phyloP scores from a whole-genome alignment of 78 protist species.

The Polysphondylium violaceum region DNA sequence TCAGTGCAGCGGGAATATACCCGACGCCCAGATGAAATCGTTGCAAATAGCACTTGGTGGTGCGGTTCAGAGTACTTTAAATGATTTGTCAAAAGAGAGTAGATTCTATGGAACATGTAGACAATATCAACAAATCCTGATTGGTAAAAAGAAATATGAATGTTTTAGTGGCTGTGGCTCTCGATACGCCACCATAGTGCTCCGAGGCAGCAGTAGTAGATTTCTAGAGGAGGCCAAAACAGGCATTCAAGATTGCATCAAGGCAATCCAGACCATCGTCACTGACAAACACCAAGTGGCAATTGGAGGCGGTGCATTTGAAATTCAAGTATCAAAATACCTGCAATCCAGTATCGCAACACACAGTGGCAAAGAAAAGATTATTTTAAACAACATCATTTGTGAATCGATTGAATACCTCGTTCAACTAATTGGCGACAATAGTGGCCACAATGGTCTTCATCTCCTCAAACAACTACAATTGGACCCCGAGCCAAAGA shows the following conservation, averaged over 20 bases:
- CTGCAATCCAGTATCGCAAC: not conserved
- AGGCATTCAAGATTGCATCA: slow-evolving; percentile 14
- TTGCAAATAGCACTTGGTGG: slow-evolving; percentile 34
- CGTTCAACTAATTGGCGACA: not conserved
- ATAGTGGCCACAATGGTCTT: slow-evolving; percentile 9
- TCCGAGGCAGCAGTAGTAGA: not conserved
- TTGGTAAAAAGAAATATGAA: slow-evolving; percentile 34
- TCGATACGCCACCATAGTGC: slow-evolving; percentile 3
- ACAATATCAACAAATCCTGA: slow-evolving; percentile 1
- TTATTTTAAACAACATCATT: not conserved
- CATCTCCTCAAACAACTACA: not conserved
- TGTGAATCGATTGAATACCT: not conserved
- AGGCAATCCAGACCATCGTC: not conserved
- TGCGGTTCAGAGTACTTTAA: slow-evolving; percentile 6
- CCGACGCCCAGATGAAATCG: not conserved
- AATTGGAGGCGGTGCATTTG: slow-evolving; percentile 17
- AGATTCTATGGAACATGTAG: slow-evolving; percentile 19
- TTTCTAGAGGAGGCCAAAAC: slow-evolving; percentile 23
- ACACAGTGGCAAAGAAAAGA: not conserved
- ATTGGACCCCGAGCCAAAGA: not conserved
- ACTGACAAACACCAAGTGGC: not conserved
- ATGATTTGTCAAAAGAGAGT: not conserved
- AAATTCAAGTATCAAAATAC: not conserved
- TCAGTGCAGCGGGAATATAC: slow-evolving; percentile 13
- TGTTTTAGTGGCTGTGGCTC: not conserved